Evolutionary conservation across 805 yeast species (phyloP).

Genomic region (Yamadazyma sp.): DNA sequence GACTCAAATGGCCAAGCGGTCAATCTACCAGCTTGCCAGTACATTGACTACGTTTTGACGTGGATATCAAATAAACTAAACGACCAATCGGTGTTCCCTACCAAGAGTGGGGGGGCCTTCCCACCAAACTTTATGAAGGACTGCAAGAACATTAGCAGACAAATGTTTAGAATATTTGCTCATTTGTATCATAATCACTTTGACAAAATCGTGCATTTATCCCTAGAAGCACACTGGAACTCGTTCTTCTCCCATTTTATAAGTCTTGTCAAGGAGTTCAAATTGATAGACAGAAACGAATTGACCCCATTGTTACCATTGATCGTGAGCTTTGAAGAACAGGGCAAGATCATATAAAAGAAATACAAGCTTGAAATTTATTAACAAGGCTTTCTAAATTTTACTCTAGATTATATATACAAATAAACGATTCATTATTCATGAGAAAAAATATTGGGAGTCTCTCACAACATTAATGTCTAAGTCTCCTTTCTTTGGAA

Average conservation of each 20-base stretch:
- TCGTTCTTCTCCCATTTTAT: slow-evolving; percentile 94
- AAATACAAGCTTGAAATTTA: no score
- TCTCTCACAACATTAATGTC: slow-evolving; percentile 71
- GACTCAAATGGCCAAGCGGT: slow-evolving; percentile 75
- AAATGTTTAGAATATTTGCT: slow-evolving; percentile 94
- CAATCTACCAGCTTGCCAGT: slow-evolving; percentile 87
- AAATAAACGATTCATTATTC: slow-evolving; percentile 11
- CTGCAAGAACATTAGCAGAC: slow-evolving; percentile 82
- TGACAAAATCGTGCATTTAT: slow-evolving; percentile 86
- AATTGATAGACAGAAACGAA: slow-evolving; percentile 75
- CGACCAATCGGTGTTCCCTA: slow-evolving; percentile 89
- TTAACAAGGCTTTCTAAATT: slow-evolving; percentile 1
- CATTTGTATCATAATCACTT: slow-evolving; percentile 93
- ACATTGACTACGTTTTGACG: slow-evolving; percentile 85
- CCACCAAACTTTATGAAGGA: slow-evolving; percentile 83
- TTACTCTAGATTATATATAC: slow-evolving; percentile 4
- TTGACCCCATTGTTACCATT: slow-evolving; percentile 74
- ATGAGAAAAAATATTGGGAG: slow-evolving; percentile 77
- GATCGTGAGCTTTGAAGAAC: slow-evolving; percentile 77
- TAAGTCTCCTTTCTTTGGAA: slow-evolving; percentile 80
- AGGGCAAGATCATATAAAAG: slow-evolving; percentile 68
- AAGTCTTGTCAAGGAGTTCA: slow-evolving; percentile 82
- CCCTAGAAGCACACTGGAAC: slow-evolving; percentile 97
- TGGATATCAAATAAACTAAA: slow-evolving; percentile 88
- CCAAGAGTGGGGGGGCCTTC: slow-evolving; percentile 84